Evolutionary conservation across 371 early-diverging fungal species (phyloP), one percentile per base, ranked within the genome.

Genomic region (Syncephalastrum sp.): DNA sequence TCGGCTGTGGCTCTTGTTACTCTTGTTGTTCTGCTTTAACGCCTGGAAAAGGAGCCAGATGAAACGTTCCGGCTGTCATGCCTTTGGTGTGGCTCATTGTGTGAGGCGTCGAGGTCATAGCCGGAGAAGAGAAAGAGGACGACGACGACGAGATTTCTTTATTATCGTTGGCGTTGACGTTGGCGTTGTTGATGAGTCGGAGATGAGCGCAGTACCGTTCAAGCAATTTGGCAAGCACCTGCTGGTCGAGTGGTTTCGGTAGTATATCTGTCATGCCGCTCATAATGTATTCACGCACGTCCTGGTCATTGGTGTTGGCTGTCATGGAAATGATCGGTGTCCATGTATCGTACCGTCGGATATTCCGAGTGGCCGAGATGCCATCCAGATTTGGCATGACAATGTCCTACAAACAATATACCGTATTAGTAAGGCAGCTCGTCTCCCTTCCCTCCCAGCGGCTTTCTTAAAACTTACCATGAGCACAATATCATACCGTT

Each of bases 321-420:
- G 91, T 92, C 88, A 92, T 86, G 13, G 85, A 80, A 51, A 91
- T 86, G 53, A 91, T 90, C 5, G 91, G 89, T 8, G 88, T 87
- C 61, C 68, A 65, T 10, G 79, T 74, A 59, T 90, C 89, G 63
- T 85, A 84, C 58, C 81, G 83, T 29, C 91, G 82, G 51, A 92
- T 92, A 38, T 74, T 84, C n/a, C 75, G 63, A 1, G 88, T 88
- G 13, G 90, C 87, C 8, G 83, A 79, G 42, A 85, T 84, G 17
- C 91, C 90, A 65, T 90, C 90, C 54, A 89, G 53, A 33, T 82
- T 80, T 2, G 89, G 89, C 86, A 89, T 87, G 61, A 87, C 78
- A 51, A 88, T 88, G 64, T 90, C 89, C 85, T 85, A 55, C 19
- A 33, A 33, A 33, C 38, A 42, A 48, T 27, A 4, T 25, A 12